Base-by-base conservation (phyloP, 805 yeast species). In the Yarrowia sp. region DNA sequence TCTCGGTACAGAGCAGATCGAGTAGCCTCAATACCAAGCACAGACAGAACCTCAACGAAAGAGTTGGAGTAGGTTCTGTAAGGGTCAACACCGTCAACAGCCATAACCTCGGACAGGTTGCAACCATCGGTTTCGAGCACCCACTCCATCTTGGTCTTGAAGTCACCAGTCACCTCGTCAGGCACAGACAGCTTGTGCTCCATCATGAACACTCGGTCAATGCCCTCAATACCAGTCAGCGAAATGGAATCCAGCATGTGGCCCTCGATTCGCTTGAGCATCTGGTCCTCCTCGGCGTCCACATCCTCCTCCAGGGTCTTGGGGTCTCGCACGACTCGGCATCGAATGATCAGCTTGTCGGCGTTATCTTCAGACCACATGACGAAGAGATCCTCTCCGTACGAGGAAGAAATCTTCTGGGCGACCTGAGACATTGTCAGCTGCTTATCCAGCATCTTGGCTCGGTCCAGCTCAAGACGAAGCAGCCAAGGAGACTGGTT, bases 331-430 rank as follows among this genome's bases (percentile, higher is more conserved):
- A 95, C 91, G 71, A 96, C 96, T 81, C 99, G 90, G 83, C 98
- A 93, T 83, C 99, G 96, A 71, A 95, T 89, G 68, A 95, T 88
- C 77, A 95, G 87, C 77, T 92, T 92, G 70, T 93, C 98, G 50
- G 98, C 97, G 73, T 95, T 93, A 81, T 95, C 99, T 82, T 96
- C 99, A 55, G 98, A 91, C 98, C 99, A 95, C 73, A 95, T 95
- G 44, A 95, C 97, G 73, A 93, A 95, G 78, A 95, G 79, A 78
- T 95, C 99, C 71, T 92, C 96, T 64, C 92, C 96, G 76, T 95
- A 95, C 68, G 90, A 88, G 74, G 90, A 92, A 69, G 92, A 88
- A 67, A 95, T 95, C 81, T 88, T 92, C 71, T 92, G 96, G 32
- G 99, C 98, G 65, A 95, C 98, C 80, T 95, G 97, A 69, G 96